Evolutionary conservation across 345 rosid species (phyloP).

Genomic region (Sisymbrium altissimum): DNA sequence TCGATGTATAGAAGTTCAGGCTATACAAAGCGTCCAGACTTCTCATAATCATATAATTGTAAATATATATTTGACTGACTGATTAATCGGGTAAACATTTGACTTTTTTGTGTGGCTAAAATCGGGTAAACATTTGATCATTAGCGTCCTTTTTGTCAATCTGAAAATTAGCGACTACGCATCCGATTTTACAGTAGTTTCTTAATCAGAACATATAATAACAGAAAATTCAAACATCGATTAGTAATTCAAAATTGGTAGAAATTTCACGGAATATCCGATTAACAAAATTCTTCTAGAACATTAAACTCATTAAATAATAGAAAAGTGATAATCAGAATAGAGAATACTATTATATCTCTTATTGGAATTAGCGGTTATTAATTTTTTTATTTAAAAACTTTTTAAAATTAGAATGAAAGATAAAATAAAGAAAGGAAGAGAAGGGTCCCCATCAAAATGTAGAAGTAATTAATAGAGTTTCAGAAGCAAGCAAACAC

Average conservation of each 20-base stretch:
- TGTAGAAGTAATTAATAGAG: slow-evolving; percentile 27
- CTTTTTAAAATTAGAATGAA: background rate
- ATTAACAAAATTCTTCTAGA: slow-evolving; percentile 3
- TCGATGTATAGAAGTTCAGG: background rate
- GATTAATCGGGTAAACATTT: background rate
- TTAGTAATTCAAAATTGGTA: background rate
- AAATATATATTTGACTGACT: background rate
- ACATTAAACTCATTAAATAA: background rate
- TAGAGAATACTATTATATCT: background rate
- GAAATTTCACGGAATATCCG: background rate
- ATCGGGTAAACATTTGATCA: too few relatives aligned
- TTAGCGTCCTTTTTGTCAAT: background rate
- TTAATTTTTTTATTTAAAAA: background rate
- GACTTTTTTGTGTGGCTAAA: too few relatives aligned
- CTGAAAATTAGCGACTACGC: background rate
- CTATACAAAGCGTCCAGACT: background rate
- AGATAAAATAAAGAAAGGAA: background rate
- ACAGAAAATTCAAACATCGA: background rate
- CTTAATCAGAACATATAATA: background rate
- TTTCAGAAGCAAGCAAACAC: slow-evolving; percentile 26
- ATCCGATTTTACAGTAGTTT: background rate
- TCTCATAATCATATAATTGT: background rate
- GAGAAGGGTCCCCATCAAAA: slow-evolving; percentile 17
- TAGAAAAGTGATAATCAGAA: background rate
- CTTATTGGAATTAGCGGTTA: background rate